These are phyloP conservation scores for Vitis labrusca DNA, from an alignment of 164 flowering plant genomes.

Conservation along the genomic window DNA sequence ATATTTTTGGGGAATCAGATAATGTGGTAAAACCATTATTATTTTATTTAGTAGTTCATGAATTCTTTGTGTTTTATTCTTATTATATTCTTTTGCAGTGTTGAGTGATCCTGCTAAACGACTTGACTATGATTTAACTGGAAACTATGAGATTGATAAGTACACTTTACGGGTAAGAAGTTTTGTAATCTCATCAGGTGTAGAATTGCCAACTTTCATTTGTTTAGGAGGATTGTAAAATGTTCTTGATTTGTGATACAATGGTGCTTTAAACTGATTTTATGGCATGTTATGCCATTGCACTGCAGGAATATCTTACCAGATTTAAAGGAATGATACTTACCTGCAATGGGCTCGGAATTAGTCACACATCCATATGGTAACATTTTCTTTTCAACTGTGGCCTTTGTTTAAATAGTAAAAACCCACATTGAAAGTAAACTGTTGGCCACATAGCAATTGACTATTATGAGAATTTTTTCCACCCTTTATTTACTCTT, in stretches of 20 bases:
- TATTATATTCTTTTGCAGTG: conserved; percentile 37
- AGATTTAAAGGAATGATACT: conserved; percentile 92
- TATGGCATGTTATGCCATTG: background rate
- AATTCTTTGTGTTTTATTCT: background rate
- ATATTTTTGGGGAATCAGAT: too few species aligned
- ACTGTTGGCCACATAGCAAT: background rate
- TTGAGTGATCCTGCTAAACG: conserved; percentile 76
- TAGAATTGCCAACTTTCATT: conserved; percentile 2
- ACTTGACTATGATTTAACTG: conserved; percentile 73
- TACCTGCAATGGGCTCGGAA: conserved; percentile 89
- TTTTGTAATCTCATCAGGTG: conserved; percentile 1
- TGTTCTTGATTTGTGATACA: too few species aligned
- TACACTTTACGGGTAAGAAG: conserved; percentile 64
- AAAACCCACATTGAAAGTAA: too few species aligned
- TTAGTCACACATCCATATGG: conserved; percentile 61
- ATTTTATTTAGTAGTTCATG: too few species aligned
- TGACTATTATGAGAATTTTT: background rate
- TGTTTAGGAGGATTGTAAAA: background rate
- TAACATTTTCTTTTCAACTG: conserved; percentile 19
- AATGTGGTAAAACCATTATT: too few species aligned
- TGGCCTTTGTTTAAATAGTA: background rate
- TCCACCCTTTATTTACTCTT: background rate
- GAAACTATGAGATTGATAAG: conserved; percentile 75
- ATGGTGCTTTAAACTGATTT: background rate
- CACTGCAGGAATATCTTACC: conserved; percentile 71